phyloP scores from a whole-genome alignment of 139 green algal species.

The Nannochloris sp. region DNA sequence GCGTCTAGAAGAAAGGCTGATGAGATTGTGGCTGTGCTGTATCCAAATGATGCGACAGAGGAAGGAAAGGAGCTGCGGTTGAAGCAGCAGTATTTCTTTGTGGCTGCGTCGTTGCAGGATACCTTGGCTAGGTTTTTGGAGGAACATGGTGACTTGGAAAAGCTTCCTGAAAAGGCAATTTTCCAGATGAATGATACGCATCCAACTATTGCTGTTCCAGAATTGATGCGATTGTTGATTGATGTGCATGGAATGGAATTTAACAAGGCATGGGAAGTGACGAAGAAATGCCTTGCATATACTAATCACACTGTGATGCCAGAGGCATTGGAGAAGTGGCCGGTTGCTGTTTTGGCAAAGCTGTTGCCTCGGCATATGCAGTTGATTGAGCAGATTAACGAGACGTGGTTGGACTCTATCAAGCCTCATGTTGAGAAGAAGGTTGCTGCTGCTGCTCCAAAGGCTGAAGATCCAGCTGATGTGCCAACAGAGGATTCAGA shows the following conservation, averaged over 20 bases:
- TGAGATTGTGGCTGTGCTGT: conserved; percentile 92
- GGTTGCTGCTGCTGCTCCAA: conserved; percentile 10
- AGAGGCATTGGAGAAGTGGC: conserved; percentile 98
- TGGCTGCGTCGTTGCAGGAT: conserved; percentile 90
- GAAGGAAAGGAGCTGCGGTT: conserved; percentile 97
- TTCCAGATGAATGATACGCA: conserved; percentile 99
- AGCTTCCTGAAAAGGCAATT: conserved; percentile 67
- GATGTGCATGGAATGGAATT: conserved; percentile 85
- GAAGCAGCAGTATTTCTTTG: conserved; percentile 99
- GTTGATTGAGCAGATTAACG: conserved; percentile 84
- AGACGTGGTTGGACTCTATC: conserved; percentile 35
- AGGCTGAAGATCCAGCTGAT: conserved; percentile 3
- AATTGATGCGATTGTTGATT: conserved; percentile 94
- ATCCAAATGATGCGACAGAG: conserved; percentile 93
- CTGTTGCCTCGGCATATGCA: conserved; percentile 94
- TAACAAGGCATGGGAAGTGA: conserved; percentile 81
- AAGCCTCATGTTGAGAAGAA: conserved; percentile 12
- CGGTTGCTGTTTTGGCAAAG: conserved; percentile 76
- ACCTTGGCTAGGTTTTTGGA: conserved; percentile 31
- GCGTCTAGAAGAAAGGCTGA: conserved; percentile 72
- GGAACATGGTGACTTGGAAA: conserved; percentile 47
- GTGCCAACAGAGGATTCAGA: conserved; percentile 15
- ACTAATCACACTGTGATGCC: conserved; percentile 99
- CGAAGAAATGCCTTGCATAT: conserved; percentile 78
- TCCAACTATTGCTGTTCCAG: conserved; percentile 90